Evolutionary conservation across 768 basidiomycete genomes (phyloP).

Genomic region (Coprinopsis cinerea): DNA sequence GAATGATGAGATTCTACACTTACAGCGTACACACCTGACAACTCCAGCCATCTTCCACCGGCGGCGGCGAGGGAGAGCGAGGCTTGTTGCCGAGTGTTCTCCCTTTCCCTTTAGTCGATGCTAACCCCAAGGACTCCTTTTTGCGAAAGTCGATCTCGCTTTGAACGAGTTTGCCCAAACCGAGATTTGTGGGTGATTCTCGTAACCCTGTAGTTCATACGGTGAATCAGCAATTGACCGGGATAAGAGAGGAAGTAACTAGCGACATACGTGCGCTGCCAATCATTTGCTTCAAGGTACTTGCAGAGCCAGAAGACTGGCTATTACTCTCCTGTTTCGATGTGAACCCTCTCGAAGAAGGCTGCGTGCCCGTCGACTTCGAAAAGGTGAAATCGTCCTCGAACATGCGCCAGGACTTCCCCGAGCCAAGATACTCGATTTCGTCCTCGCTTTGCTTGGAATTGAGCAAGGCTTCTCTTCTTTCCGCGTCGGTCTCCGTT

Average conservation of each 20-base stretch:
- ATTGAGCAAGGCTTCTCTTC: constrained; percentile 47
- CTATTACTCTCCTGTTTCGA: neutral
- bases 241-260: too few species aligned
- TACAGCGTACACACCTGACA: constrained; percentile 65
- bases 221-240: too few species aligned
- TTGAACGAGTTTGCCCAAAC: constrained; percentile 33
- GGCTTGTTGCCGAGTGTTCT: constrained; percentile 17
- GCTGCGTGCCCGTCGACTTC: too few species aligned
- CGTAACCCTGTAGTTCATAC: too few species aligned
- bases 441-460: constrained; percentile 40
- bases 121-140: constrained; percentile 40
- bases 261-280: neutral
- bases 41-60: constrained; percentile 32
- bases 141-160: constrained; percentile 39
- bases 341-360: too few species aligned
- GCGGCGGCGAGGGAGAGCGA: neutral
- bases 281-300: neutral
- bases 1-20: constrained; percentile 25
- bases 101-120: constrained; percentile 22
- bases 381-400: constrained; percentile 46
- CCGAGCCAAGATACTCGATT: constrained; percentile 31
- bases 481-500: constrained; percentile 38
- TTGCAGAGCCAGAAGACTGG: neutral
- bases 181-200: neutral
- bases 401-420: constrained; percentile 37